Evolutionary conservation across 1,284 basidiomycete genomes (phyloP), one percentile per base, ranked within the genome.

Genomic region (Tetrapyrgos nigripes): DNA sequence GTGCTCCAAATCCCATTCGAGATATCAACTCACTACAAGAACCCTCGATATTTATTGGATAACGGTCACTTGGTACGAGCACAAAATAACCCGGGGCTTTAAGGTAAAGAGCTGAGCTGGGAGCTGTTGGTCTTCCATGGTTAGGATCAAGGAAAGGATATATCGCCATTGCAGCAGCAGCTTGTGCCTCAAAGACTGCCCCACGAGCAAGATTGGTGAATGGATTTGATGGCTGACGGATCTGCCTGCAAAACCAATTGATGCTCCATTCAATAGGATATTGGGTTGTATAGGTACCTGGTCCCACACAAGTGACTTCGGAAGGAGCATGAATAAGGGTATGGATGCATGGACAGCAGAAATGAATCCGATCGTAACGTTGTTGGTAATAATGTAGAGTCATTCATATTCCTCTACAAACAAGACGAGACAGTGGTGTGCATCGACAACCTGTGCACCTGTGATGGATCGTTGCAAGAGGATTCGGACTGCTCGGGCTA

Each of bases 331-430:
- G 74, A 11, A 24, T 27, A 1, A 71, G 52, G 1, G 59, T 46
- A 56, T 77, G 76, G 9, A 78, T 59, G 45, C 68, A 67, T 21
- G 62, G 75, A 0, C 68, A 65, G 8, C 64, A 60, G 59, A 76
- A 72, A 52, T 76, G 73, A 21, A 78, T 43, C 1, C 70, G 66
- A 31, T 69, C 65, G 1, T 45, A 33, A 2, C 56, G 47, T 3
- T 68, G 62, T 51, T 71, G 65, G 31, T 65, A 64, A n/a, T n/a
- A n/a, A n/a, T n/a, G 57, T 74, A 75, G 1, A 70, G 45, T 1
- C 11, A 9, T 52, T 76, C 71, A 49, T 67, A 76, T 23, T 72
- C 69, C 1, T 59, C 45, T 3, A 57, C 52, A 57, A 72, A 74
- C 26, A 64, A 17, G 6, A 61, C 46, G 2, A 74, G 49, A 17